Evolutionary conservation across 345 rosid species (phyloP), one percentile per base, ranked within the genome.

Genomic region (Citrus hindsii): DNA sequence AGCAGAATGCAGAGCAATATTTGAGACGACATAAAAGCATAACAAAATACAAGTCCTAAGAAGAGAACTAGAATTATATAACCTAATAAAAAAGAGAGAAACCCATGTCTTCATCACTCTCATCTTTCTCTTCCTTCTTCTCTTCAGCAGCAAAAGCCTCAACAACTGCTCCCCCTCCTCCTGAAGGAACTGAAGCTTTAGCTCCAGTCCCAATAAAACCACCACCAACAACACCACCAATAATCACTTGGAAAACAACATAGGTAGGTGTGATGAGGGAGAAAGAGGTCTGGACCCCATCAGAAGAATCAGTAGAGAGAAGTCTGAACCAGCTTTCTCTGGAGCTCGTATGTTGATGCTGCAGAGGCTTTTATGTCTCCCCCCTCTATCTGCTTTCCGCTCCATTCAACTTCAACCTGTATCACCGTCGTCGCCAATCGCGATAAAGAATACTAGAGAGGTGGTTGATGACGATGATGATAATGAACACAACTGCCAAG

Each of bases 261-360:
- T 98, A 94, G 60, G 84, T 78, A 33, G 98, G 98, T 24, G 89
- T 76, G 77, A 94, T 62, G 51, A 84, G 79, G 24, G 98, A 86
- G 90, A 94, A 94, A 18, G 98, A 93, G 59, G 94, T 89, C 85
- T 87, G 94, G n/a, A 94, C 93, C 18, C 93, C 91, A 1, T 97
- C 97, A 33, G 92, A 89, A 5, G 91, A 87, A 82, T 87, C 97
- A 21, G 81, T 14, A 37, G 91, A 74, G 84, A 80, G 80, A 77
- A 9, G 91, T 72, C 73, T 90, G 89, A 63, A 93, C 98, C 77
- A 95, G 90, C 82, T 93, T 90, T 71, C 98, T 85, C 81, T 86
- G 87, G 67, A 95, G 90, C 2, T 86, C 89, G 88, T 55, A 93
- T 48, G 95, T 79, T 65, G 88, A 87, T 24, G 88, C 58, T 25